Percentiles rank a stretch among this genome's conserved stretches.
Conservation (phyloP, 495 filamentous ascomycete species). For the Thermothielavioides terrestris region DNA sequence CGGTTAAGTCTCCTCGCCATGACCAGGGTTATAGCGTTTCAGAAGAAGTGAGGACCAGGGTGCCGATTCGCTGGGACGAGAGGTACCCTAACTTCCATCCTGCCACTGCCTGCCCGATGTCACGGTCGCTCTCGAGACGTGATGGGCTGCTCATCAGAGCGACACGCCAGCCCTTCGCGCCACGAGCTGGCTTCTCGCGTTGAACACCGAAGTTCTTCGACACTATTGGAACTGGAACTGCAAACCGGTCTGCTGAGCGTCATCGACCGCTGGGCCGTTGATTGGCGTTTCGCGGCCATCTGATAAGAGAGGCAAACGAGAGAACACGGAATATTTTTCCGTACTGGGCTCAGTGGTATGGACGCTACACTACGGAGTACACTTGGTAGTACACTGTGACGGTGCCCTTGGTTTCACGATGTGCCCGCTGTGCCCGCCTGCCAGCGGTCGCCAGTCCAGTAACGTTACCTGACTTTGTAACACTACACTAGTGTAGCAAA, state of each 20-base stretch:
- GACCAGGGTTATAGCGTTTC: slow-evolving; percentile 12
- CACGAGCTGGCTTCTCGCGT: neutral
- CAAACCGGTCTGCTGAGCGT: too few species aligned
- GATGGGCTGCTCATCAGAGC: neutral
- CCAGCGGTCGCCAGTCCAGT: too few species aligned
- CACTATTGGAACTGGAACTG: too few species aligned
- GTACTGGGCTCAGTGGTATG: too few species aligned
- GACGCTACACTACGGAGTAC: too few species aligned
- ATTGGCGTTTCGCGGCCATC: neutral
- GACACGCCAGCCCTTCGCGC: neutral
- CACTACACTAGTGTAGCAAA: too few species aligned
- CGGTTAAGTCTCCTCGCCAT: slow-evolving; percentile 10
- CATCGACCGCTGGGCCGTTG: too few species aligned
- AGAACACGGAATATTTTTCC: too few species aligned
- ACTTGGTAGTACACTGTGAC: too few species aligned
- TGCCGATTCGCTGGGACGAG: slow-evolving; percentile 12
- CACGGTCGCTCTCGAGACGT: neutral
- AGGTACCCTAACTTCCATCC: neutral
- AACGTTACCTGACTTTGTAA: too few species aligned
- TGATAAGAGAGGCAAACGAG: neutral
- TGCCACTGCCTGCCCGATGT: neutral
- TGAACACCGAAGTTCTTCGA: neutral
- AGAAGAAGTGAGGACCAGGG: slow-evolving; percentile 9
- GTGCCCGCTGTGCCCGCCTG: too few species aligned
- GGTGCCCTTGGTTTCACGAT: too few species aligned